phyloP scores from a whole-genome alignment of 2,329 filamentous ascomycete species.

The Epichloe amarillans region DNA sequence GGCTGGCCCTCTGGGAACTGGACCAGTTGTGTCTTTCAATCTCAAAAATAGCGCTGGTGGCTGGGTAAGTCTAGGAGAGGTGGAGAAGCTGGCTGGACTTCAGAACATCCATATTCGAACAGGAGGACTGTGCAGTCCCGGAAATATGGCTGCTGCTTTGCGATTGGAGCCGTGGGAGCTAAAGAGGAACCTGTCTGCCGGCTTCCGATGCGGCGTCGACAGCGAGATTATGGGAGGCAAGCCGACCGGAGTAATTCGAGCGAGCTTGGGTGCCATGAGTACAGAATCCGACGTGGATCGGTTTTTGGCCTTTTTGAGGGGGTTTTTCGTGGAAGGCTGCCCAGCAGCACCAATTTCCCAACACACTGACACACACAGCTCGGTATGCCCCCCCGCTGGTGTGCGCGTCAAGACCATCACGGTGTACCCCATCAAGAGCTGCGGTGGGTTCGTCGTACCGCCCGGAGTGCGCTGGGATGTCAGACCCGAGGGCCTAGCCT shows the following conservation, averaged over 20 bases:
- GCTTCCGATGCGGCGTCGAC: constrained; percentile 72
- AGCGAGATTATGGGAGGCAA: constrained; percentile 73
- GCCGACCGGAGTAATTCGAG: constrained; percentile 74
- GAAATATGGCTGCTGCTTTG: constrained; percentile 65
- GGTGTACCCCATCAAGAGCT: constrained; percentile 92
- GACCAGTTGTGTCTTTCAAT: constrained; percentile 78
- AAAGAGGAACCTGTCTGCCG: constrained; percentile 69
- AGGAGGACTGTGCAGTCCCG: constrained; percentile 84
- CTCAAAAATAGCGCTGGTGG: constrained; percentile 52
- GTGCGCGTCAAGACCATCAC: constrained; percentile 46
- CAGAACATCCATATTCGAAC: constrained; percentile 76
- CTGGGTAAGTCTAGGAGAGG: constrained; percentile 71
- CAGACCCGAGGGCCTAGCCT: constrained; percentile 67
- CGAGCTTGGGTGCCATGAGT: constrained; percentile 85
- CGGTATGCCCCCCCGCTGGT: not conserved
- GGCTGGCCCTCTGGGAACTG: constrained; percentile 31
- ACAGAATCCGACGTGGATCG: constrained; percentile 57
- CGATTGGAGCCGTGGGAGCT: constrained; percentile 68
- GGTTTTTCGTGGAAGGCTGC: constrained; percentile 41
- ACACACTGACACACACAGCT: not conserved
- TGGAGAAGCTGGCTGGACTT: constrained; percentile 73
- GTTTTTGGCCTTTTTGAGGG: constrained; percentile 58
- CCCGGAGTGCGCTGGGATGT: constrained; percentile 57
- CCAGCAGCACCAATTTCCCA: not conserved
- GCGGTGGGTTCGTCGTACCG: constrained; percentile 64